A percentile compares a stretch with the other conserved stretches of the same genome.
Conservation (phyloP, 306 rosid species). For the Prunus davidiana region DNA sequence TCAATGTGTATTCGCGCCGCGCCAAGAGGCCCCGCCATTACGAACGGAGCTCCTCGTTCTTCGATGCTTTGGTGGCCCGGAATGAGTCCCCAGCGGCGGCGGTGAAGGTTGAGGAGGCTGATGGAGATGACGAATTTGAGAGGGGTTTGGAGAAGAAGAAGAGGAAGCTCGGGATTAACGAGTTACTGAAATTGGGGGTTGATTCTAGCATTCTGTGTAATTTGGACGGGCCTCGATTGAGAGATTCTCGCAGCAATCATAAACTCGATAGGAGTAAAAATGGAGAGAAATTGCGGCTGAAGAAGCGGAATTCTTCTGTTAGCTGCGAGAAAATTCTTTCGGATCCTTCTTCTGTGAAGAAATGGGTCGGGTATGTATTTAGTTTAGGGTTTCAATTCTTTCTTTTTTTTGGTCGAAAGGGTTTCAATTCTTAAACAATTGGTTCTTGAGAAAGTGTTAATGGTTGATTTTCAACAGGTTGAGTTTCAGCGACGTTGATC, state of each 20-base stretch:
- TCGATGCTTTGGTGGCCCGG: conserved; percentile 27
- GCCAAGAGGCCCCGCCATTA: conserved; percentile 41
- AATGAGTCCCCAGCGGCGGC: conserved; percentile 2
- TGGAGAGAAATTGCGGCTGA: conserved; percentile 27
- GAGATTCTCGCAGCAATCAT: conserved; percentile 59
- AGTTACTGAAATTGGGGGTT: conserved; percentile 69
- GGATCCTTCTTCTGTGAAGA: conserved; percentile 53
- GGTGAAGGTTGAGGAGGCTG: conserved; percentile 8
- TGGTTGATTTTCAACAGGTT: conserved; percentile 50
- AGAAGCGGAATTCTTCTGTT: conserved; percentile 39
- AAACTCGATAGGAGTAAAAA: conserved; percentile 12
- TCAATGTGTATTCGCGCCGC: conserved; percentile 71
- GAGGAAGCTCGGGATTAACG: conserved; percentile 52
- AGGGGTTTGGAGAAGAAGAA: conserved; percentile 31
- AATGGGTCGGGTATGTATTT: conserved; percentile 66
- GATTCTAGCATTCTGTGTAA: conserved; percentile 46
- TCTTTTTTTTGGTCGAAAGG: background rate
- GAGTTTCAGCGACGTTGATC: conserved; percentile 64
- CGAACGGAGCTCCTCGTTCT: conserved; percentile 16
- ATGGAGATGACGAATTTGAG: conserved; percentile 19
- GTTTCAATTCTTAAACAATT: background rate
- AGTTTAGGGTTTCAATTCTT: conserved; percentile 4
- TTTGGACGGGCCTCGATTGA: conserved; percentile 61
- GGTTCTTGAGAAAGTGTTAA: conserved; percentile 11
- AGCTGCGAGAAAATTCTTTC: conserved; percentile 35